A percentile compares a stretch with the other conserved stretches of the same genome.
These are phyloP conservation scores for Escallonia rubra DNA, from an alignment of 129 eudicot genomes.

Conservation along the genomic window DNA sequence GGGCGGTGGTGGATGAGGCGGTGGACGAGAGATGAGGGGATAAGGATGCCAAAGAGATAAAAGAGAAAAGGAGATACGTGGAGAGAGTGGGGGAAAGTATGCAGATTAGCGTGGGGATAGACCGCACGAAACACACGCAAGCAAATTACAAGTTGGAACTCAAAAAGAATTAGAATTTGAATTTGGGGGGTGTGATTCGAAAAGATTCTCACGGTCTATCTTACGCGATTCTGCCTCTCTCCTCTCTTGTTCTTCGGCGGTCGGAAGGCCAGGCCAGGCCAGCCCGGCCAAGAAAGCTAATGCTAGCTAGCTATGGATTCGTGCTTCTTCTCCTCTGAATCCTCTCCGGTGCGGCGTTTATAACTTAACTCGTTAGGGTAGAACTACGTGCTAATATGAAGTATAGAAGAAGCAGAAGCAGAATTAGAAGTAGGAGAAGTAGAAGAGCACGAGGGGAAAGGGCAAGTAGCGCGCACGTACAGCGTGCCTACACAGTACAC, in stretches of 20 bases:
- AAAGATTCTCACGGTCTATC: conserved; percentile 82
- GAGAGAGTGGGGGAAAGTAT: conserved; percentile 21
- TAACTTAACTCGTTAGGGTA: too few species aligned
- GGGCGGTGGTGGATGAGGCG: background rate
- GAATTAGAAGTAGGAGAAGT: too few species aligned
- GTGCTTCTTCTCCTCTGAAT: too few species aligned
- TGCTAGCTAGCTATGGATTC: too few species aligned
- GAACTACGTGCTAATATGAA: too few species aligned
- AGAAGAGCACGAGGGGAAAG: too few species aligned
- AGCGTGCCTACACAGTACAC: too few species aligned
- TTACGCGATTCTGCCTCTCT: conserved; percentile 86
- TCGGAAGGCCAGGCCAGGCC: too few species aligned
- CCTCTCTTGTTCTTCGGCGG: conserved; percentile 8
- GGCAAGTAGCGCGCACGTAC: too few species aligned
- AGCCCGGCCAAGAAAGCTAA: too few species aligned
- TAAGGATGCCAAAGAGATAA: conserved; percentile 13
- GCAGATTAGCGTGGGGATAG: conserved; percentile 89
- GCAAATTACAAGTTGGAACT: background rate
- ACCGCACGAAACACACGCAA: conserved; percentile 93
- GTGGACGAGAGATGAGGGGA: conserved; percentile 4
- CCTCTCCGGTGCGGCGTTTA: too few species aligned
- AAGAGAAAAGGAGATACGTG: background rate
- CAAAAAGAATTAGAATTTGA: conserved; percentile 46
- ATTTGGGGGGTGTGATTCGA: conserved; percentile 21
- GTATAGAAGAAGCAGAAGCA: too few species aligned